Percentiles rank a stretch among this genome's conserved stretches.
phyloP scores from a whole-genome alignment of 371 early-diverging fungal genomes.

The Mortierella sp. region DNA sequence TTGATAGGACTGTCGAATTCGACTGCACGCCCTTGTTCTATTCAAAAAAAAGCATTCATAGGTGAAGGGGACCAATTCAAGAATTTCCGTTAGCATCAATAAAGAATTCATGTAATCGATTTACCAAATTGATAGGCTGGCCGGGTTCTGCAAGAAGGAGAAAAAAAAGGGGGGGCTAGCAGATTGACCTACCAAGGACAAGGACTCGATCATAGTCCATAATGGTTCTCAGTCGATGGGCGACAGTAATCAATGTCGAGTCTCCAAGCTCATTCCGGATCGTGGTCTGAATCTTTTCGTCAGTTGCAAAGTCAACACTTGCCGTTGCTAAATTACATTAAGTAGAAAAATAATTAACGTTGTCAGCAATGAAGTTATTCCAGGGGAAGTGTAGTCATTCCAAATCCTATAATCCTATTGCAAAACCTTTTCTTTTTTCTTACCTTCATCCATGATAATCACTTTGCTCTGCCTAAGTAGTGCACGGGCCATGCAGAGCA shows the following conservation, averaged over 20 bases:
- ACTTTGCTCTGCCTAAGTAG: constrained; percentile 68
- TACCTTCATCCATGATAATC: constrained; percentile 75
- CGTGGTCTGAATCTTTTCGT: constrained; percentile 72
- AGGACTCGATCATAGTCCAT: constrained; percentile 86
- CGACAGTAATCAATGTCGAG: constrained; percentile 73
- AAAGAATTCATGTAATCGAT: neutral
- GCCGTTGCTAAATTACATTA: constrained; percentile 83
- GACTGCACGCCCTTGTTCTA: constrained; percentile 63
- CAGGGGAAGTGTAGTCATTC: too few species aligned
- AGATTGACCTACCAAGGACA: constrained; percentile 61
- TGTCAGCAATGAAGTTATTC: neutral
- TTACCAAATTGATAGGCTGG: neutral
- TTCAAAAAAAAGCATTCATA: neutral
- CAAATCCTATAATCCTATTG: constrained; percentile 56
- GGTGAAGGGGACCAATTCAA: neutral
- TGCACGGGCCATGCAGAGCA: constrained; percentile 84
- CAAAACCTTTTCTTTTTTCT: neutral
- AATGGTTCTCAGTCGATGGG: constrained; percentile 79
- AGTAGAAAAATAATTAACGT: neutral
- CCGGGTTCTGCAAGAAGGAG: neutral
- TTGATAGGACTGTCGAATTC: constrained; percentile 73
- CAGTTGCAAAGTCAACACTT: constrained; percentile 75
- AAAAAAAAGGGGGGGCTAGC: neutral
- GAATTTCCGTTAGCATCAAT: neutral
- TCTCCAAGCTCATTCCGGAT: constrained; percentile 72